Evolutionary conservation across 805 yeast genomes (phyloP).

Genomic region (Metschnikowia gruessii): DNA sequence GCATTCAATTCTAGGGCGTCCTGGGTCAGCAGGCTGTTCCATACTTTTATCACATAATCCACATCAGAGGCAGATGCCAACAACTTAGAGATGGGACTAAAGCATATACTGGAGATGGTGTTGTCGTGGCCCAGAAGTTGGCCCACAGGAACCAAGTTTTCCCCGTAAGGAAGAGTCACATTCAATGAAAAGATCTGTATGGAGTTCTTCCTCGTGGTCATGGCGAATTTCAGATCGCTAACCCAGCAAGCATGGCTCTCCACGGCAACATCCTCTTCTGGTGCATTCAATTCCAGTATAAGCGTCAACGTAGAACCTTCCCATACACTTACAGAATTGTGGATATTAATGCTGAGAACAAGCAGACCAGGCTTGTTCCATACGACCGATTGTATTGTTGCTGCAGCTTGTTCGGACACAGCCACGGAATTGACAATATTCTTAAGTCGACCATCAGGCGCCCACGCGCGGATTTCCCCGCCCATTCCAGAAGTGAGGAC

Average conservation of each 20-base stretch:
- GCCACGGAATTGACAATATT: conserved; percentile 38
- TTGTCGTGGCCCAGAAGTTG: conserved; percentile 59
- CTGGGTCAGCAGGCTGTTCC: conserved; percentile 65
- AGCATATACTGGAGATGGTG: conserved; percentile 53
- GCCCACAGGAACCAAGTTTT: conserved; percentile 28
- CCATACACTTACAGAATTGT: conserved; percentile 53
- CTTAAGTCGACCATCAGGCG: conserved; percentile 61
- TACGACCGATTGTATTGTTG: conserved; percentile 48
- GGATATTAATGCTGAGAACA: conserved; percentile 56
- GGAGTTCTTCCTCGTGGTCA: conserved; percentile 58
- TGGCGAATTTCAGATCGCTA: conserved; percentile 61
- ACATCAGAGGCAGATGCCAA: conserved; percentile 71
- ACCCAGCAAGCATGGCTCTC: conserved; percentile 68
- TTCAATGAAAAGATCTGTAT: conserved; percentile 52
- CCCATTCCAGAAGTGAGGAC: conserved; percentile 61
- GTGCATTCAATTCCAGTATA: conserved; percentile 26
- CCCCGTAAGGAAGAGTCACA: conserved; percentile 10
- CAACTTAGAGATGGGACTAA: conserved; percentile 49
- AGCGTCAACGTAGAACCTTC: conserved; percentile 46
- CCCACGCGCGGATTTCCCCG: conserved; percentile 83
- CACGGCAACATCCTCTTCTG: conserved; percentile 8
- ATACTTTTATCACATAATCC: conserved; percentile 67
- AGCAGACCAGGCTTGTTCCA: conserved; percentile 62
- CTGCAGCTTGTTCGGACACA: conserved; percentile 16
- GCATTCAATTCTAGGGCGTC: conserved; percentile 40